These are phyloP conservation scores for Arabidopsis thaliana DNA, from an alignment of 345 rosid species.

Conservation along the genomic window TAIR10.1 NC_003070.9:1316001-1316500, in stretches of 20 bases:
- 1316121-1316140: neutral
- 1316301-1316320: constrained; percentile 43
- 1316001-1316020: constrained; percentile 37
- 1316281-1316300: constrained; percentile 35
- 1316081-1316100: constrained; percentile 9
- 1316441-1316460: neutral
- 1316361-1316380: constrained; percentile 12
- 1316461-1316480: constrained; percentile 2
- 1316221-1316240: constrained; percentile 26
- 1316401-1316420: constrained; percentile 30
- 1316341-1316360: constrained; percentile 38
- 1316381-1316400: neutral
- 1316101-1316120: constrained; percentile 23
- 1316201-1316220: constrained; percentile 2
- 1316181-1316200: neutral
- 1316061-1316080: constrained; percentile 37
- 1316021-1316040: constrained; percentile 28
- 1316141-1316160: constrained; percentile 24
- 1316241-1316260: constrained; percentile 41
- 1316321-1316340: constrained; percentile 29
- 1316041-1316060: constrained; percentile 29
- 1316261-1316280: constrained; percentile 40
- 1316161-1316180: neutral
- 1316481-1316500: constrained; percentile 10
- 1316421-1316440: constrained; percentile 34